Evolutionary conservation across 495 filamentous ascomycete species (phyloP), one percentile per base, ranked within the genome.

Genomic region (Aspergillus ellipticus): DNA sequence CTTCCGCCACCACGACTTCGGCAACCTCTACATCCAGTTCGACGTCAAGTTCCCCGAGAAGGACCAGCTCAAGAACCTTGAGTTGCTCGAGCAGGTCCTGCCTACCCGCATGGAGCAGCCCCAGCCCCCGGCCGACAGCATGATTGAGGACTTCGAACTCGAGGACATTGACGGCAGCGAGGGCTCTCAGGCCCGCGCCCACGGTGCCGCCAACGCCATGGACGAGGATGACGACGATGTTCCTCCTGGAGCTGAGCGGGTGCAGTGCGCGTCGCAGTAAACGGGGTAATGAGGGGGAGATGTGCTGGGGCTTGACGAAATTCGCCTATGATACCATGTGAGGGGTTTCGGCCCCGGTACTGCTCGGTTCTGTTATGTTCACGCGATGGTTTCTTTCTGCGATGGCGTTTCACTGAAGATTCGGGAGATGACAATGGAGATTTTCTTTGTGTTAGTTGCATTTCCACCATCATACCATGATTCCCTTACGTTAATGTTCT

Each of bases 191-290:
- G 83, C 82, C 35, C 78, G 89, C 56, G 91, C 90, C 41, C 85
- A 89, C 59, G 87, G 85, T 49, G 84, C 82, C 19, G 77, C 75
- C n/a, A 71, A 62, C 9, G 85, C 84, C 79, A 90, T 93, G 43
- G 92, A 96, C 20, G 86, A 89, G 37, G 94, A 98, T 54, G 89
- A 90, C 26, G 81, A 92, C 20, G 78, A 81, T 43, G 86, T 85
- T 49, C 90, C 90, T 60, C 79, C 80, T 41, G 90, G 90, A 58
- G 91, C 83, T 41, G 94, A 99, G 78, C 82, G 95, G 39, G 92
- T 99, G 63, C 94, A 97, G 79, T 99, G 94, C 71, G 95, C 94
- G 58, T 94, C 90, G 6, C 94, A 97, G 83, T 99, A 96, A 87
- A 60, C 31, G 37, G 49, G 29, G 48, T 56, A 48, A 46, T 55